A percentile compares a stretch with the other conserved stretches of the same genome.
Conservation (phyloP, 169 alveolate genomes). For the Plasmodium vivax region DNA sequence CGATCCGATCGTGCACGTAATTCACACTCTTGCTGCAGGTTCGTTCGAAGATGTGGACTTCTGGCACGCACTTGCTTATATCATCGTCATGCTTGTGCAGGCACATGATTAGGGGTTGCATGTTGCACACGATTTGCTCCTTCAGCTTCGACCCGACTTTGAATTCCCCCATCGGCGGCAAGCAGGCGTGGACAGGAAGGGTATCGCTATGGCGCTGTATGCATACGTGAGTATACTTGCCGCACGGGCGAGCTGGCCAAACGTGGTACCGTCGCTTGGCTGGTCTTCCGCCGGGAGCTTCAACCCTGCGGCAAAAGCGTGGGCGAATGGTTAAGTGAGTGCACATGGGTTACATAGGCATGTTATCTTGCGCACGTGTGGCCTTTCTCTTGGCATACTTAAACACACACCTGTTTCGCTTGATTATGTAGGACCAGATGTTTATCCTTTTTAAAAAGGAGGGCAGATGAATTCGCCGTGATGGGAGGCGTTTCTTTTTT, state of each 20-base stretch:
- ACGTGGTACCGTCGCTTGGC: neutral
- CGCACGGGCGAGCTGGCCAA: neutral
- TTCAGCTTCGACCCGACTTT: conserved; percentile 74
- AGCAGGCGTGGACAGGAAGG: neutral
- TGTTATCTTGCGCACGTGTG: neutral
- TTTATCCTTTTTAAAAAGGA: neutral
- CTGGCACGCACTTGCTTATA: conserved; percentile 83
- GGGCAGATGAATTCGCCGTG: neutral
- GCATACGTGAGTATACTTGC: neutral
- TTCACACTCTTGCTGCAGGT: conserved; percentile 86
- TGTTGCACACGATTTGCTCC: conserved; percentile 81
- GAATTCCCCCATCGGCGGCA: conserved; percentile 59
- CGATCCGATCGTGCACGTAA: conserved; percentile 89
- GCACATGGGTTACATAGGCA: neutral
- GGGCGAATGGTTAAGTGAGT: neutral
- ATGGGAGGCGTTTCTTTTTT: neutral
- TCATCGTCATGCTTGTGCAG: conserved; percentile 82
- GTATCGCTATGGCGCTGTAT: neutral
- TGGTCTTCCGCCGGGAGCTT: neutral
- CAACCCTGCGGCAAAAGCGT: neutral
- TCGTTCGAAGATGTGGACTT: conserved; percentile 85
- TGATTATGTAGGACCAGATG: neutral
- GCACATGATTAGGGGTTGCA: conserved; percentile 89
- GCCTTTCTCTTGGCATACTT: neutral
- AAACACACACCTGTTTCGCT: neutral